Evolutionary conservation across 352 stramenopile species (phyloP).

Genomic region (Pythium angustatum): DNA sequence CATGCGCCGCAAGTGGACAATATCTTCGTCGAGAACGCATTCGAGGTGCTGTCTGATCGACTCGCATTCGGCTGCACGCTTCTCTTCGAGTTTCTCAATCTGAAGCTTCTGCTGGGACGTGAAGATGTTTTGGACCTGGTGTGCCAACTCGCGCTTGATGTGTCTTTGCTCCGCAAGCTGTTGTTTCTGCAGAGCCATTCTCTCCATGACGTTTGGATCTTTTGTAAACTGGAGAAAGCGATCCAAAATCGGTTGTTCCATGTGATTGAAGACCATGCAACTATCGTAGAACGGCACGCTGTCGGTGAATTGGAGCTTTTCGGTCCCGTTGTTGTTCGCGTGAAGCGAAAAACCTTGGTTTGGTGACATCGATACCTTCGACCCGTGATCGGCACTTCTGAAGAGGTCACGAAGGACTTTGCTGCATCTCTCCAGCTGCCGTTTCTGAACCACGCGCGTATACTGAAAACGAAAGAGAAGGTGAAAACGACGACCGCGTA

Average conservation of each 20-base stretch:
- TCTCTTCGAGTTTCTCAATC: conserved; percentile 42
- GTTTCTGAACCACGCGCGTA: conserved; percentile 47
- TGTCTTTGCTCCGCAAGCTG: conserved; percentile 50
- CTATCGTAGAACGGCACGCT: conserved; percentile 59
- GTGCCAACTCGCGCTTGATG: conserved; percentile 48
- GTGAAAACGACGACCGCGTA: neutral
- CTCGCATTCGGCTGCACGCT: conserved; percentile 39
- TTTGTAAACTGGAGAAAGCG: conserved; percentile 68
- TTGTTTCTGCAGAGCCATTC: conserved; percentile 46
- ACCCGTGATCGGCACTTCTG: conserved; percentile 24
- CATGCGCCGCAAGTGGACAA: conserved; percentile 64
- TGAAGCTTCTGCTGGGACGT: conserved; percentile 40
- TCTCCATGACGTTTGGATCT: conserved; percentile 59
- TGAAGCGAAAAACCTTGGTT: conserved; percentile 62
- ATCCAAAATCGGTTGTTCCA: conserved; percentile 69
- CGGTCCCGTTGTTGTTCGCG: conserved; percentile 32
- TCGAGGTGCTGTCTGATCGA: conserved; percentile 52
- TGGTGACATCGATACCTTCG: conserved; percentile 28
- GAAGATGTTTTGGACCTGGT: conserved; percentile 57
- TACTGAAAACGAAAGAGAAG: conserved; percentile 33
- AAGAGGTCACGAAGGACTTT: conserved; percentile 60
- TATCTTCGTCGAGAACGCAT: conserved; percentile 52
- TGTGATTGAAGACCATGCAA: conserved; percentile 59
- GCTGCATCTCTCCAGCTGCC: conserved; percentile 49
- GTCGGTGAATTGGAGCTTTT: conserved; percentile 68